Evolutionary conservation across 2,329 filamentous ascomycete genomes (phyloP).

Genomic region (Alternaria arbusti): DNA sequence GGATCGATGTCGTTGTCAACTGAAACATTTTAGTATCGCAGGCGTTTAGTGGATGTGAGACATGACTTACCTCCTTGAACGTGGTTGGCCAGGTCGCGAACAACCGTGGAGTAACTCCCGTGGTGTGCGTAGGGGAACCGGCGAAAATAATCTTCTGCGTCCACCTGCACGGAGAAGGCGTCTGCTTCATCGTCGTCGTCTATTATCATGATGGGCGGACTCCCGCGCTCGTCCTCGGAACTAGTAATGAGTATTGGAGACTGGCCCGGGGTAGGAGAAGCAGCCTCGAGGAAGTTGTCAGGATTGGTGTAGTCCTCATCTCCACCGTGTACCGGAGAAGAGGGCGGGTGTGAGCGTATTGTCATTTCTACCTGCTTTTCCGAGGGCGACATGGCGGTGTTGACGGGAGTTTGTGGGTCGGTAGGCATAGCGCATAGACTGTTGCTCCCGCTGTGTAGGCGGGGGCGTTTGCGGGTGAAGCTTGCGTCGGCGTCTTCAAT

Average conservation of each 20-base stretch:
- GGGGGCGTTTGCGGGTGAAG: constrained; percentile 55
- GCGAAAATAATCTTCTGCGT: constrained; percentile 38
- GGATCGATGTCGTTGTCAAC: constrained; percentile 24
- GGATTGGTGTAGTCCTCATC: constrained; percentile 18
- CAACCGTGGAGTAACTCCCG: constrained; percentile 24
- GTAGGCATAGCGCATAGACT: constrained; percentile 40
- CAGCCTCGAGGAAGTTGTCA: constrained; percentile 8
- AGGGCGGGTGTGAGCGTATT: constrained; percentile 45
- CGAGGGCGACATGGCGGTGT: constrained; percentile 19
- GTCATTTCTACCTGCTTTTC: constrained; percentile 47
- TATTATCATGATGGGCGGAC: constrained; percentile 49
- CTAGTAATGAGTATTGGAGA: constrained; percentile 24
- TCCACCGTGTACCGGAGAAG: constrained; percentile 30
- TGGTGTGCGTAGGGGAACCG: constrained; percentile 38
- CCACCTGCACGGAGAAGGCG: constrained; percentile 25
- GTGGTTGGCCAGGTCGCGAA: constrained; percentile 32
- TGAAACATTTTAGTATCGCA: constrained; percentile 21
- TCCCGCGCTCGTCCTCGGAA: constrained; percentile 23
- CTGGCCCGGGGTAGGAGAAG: constrained; percentile 9
- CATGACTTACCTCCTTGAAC: constrained; percentile 32
- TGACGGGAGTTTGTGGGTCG: constrained; percentile 24
- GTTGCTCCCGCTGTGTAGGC: constrained; percentile 48
- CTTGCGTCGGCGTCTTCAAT: constrained; percentile 54
- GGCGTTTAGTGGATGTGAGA: not conserved
- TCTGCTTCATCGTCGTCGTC: constrained; percentile 38